These are phyloP conservation scores for Kodamaea restingae DNA, from an alignment of 805 yeast species.

Conservation along the genomic window DNA sequence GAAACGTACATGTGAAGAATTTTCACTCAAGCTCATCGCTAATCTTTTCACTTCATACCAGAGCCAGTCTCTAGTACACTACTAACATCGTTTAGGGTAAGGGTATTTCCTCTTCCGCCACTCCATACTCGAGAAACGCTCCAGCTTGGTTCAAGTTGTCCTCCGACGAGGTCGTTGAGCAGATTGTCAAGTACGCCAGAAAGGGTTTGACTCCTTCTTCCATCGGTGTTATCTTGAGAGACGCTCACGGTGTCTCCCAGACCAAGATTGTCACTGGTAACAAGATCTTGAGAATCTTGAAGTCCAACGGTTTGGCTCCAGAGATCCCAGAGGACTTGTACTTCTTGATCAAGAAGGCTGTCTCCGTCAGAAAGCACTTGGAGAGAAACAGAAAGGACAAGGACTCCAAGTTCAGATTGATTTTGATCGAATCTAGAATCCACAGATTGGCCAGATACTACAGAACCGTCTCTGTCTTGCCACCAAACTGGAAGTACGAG, in stretches of 20 bases:
- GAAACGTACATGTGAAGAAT: too few relatives aligned
- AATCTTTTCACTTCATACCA: too few relatives aligned
- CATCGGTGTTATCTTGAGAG: conserved; percentile 99
- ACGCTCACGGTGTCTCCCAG: conserved; percentile 99
- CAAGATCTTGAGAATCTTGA: conserved; percentile 98
- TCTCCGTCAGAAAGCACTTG: conserved; percentile 98
- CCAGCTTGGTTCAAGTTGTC: conserved; percentile 99
- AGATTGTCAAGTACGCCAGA: conserved; percentile 98
- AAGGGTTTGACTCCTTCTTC: conserved; percentile 99
- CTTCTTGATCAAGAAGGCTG: conserved; percentile 99
- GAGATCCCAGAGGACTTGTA: conserved; percentile 99
- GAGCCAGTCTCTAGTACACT: not conserved
- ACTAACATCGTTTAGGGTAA: conserved; percentile 62
- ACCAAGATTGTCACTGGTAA: conserved; percentile 96
- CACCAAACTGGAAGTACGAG: conserved; percentile 99
- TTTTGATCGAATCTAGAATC: conserved; percentile 99
- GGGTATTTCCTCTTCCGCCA: conserved; percentile 98
- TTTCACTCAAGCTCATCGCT: too few relatives aligned
- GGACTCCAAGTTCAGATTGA: conserved; percentile 99
- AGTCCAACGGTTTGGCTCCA: conserved; percentile 99
- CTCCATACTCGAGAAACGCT: conserved; percentile 98
- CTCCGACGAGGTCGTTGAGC: conserved; percentile 94
- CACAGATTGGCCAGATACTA: conserved; percentile 99
- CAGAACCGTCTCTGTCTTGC: conserved; percentile 98
- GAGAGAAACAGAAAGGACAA: conserved; percentile 99